Evolutionary conservation across 495 filamentous ascomycete species (phyloP).

Genomic region (Neurospora terricola): DNA sequence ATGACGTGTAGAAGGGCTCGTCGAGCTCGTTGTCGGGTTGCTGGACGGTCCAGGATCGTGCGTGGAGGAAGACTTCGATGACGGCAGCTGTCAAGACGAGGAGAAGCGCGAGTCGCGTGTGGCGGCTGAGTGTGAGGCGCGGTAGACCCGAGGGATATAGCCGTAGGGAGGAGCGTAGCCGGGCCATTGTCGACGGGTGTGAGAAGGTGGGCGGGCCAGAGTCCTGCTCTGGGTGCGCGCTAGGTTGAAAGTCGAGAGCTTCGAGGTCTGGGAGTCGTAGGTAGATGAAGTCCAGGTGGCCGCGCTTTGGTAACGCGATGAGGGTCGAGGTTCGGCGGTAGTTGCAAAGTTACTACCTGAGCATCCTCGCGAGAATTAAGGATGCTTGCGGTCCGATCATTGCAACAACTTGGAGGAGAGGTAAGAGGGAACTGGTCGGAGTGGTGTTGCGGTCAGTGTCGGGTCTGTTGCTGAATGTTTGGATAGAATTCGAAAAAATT

Average conservation of each 20-base stretch:
- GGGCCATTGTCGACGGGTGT: background rate
- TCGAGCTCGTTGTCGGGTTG: slow-evolving; percentile 28
- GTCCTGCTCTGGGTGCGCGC: background rate
- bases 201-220: background rate
- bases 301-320: background rate
- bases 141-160: background rate
- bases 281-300: background rate
- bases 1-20: slow-evolving; percentile 31
- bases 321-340: background rate
- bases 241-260: background rate
- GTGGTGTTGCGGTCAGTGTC: background rate
- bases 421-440: background rate
- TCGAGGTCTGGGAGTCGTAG: background rate
- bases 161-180: background rate
- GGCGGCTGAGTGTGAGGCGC: background rate
- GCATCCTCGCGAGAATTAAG: background rate
- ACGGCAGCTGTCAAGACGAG: slow-evolving; percentile 11
- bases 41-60: slow-evolving; percentile 15
- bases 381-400: background rate
- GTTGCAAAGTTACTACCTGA: background rate
- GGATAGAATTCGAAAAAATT: background rate
- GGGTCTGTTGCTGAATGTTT: background rate
- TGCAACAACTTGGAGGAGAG: background rate
- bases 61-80: slow-evolving; percentile 24
- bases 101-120: slow-evolving; percentile 2